These are phyloP conservation scores for Xylaria nigripes DNA, from an alignment of 495 filamentous ascomycete genomes.

Conservation along the genomic window DNA sequence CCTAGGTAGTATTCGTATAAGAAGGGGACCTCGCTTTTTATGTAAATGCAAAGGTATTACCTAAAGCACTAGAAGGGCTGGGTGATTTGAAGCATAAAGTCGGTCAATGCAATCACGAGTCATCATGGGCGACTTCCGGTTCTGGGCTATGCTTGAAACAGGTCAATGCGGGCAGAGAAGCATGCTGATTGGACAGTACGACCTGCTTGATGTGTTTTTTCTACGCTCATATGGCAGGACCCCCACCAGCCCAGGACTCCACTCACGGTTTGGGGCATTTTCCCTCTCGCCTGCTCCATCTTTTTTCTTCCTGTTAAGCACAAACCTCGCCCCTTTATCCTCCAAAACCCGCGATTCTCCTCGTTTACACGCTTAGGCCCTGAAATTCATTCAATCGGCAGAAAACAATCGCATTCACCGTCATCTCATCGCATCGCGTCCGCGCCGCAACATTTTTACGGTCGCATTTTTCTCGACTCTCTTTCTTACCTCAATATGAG, in stretches of 20 bases:
- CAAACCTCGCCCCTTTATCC: constrained; percentile 28
- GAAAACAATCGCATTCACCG: constrained; percentile 15
- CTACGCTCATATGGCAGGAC: not conserved
- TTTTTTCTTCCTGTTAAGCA: constrained; percentile 28
- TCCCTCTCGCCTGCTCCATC: constrained; percentile 16
- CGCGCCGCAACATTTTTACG: constrained; percentile 5
- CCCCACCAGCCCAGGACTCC: not conserved
- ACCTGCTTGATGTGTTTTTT: not conserved
- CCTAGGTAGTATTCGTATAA: too few relatives aligned
- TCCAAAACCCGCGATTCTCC: constrained; percentile 24
- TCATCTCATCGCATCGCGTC: constrained; percentile 2
- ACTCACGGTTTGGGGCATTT: constrained; percentile 9
- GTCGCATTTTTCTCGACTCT: constrained; percentile 1
- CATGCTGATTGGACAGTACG: not conserved
- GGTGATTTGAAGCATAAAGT: constrained; percentile 26
- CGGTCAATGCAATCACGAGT: constrained; percentile 23
- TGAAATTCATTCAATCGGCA: constrained; percentile 27
- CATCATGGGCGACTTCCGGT: constrained; percentile 18
- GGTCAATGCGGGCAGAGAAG: not conserved
- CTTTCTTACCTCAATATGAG: constrained; percentile 14
- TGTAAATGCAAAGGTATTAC: not conserved
- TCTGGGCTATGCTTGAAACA: constrained; percentile 13
- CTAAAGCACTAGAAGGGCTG: not conserved
- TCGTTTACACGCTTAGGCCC: constrained; percentile 31
- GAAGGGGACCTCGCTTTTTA: not conserved